Conservation (phyloP, 208 protist species). For the Acanthamoeba culbertsoni region DNA sequence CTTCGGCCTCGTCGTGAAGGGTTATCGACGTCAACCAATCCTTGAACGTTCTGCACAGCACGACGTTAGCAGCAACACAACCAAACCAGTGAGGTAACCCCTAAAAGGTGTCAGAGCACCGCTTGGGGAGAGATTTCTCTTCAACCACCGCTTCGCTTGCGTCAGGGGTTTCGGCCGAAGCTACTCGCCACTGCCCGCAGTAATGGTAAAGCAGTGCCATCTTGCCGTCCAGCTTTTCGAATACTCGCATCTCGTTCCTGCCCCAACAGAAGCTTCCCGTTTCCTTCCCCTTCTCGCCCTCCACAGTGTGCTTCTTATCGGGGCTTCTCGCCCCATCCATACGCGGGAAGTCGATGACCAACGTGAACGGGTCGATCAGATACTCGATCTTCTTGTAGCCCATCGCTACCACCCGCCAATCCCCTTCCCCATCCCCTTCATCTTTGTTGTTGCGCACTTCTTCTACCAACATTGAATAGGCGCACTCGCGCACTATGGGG, state of each 20-base stretch:
- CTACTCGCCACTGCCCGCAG: neutral
- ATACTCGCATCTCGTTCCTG: neutral
- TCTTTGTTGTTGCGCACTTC: neutral
- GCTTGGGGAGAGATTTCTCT: neutral
- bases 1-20: neutral
- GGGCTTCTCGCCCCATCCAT: neutral
- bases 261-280: neutral
- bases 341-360: neutral
- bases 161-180: neutral
- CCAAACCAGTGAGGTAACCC: neutral
- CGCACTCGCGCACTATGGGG: slow-evolving; percentile 25
- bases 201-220: slow-evolving; percentile 38
- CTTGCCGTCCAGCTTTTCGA: slow-evolving; percentile 37
- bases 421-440: neutral
- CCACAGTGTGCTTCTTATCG: neutral
- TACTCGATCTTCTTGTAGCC: slow-evolving; percentile 10
- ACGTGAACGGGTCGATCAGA: slow-evolving; percentile 32
- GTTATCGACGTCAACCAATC: neutral
- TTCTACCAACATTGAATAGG: neutral
- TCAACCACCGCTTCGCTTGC: neutral
- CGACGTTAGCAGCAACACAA: neutral
- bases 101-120: neutral
- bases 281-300: neutral
- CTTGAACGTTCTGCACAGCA: neutral
- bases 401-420: neutral